Conservation (phyloP, 108 stramenopile genomes). For the Nitzschia sp. region DNA sequence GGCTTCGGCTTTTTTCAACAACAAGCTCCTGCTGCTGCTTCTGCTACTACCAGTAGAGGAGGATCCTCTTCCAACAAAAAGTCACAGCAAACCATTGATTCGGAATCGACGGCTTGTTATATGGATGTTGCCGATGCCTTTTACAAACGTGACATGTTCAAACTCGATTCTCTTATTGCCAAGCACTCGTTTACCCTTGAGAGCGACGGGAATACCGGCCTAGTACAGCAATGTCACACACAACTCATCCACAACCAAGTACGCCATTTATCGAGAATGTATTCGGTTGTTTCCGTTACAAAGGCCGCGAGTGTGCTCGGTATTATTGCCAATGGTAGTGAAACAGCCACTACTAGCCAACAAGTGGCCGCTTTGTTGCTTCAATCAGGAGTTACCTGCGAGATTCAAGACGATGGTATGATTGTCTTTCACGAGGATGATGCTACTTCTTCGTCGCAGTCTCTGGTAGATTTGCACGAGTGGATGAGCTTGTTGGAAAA, state of each 20-base stretch:
- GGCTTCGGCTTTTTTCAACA: neutral
- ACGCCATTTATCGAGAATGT: constrained; percentile 24
- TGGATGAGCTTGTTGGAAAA: constrained; percentile 44
- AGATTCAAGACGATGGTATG: constrained; percentile 27
- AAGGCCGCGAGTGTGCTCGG: constrained; percentile 24
- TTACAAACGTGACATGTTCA: constrained; percentile 20
- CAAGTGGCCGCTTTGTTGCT: constrained; percentile 11
- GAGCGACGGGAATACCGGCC: constrained; percentile 35
- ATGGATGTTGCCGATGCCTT: constrained; percentile 13
- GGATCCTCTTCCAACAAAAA: no score
- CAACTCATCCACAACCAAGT: constrained; percentile 37
- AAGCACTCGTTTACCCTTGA: neutral
- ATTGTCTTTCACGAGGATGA: constrained; percentile 15
- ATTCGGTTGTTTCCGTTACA: constrained; percentile 33
- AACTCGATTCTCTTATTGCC: neutral
- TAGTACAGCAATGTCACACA: constrained; percentile 27
- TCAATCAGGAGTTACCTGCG: constrained; percentile 15
- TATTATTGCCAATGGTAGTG: neutral
- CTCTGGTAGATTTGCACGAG: constrained; percentile 16
- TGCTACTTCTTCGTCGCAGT: neutral
- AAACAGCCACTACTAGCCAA: constrained; percentile 4
- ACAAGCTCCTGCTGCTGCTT: neutral
- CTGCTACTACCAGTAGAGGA: neutral
- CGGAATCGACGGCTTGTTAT: constrained; percentile 7
- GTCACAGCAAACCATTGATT: neutral